These are phyloP conservation scores for Curvularia verruculosa DNA, from an alignment of 2,329 filamentous ascomycete genomes.

Conservation along the genomic window DNA sequence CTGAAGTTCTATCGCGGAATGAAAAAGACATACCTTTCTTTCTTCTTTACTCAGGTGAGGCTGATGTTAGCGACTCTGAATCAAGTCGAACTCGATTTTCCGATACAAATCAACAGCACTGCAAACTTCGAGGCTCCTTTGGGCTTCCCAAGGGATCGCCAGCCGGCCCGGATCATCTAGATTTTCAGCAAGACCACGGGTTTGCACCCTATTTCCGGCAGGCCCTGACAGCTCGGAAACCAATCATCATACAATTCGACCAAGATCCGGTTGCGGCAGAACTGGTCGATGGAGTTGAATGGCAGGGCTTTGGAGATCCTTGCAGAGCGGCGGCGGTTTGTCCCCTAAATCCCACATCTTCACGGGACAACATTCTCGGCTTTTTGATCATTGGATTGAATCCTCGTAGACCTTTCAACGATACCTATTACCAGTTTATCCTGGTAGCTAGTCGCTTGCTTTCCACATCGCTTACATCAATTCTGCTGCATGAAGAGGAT, in stretches of 20 bases:
- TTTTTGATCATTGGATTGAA: constrained; percentile 51
- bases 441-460: constrained; percentile 45
- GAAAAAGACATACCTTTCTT: constrained; percentile 54
- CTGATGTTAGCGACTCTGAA: constrained; percentile 8
- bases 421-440: constrained; percentile 50
- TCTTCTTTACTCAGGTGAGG: constrained; percentile 34
- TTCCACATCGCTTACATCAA: constrained; percentile 48
- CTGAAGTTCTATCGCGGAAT: constrained; percentile 71
- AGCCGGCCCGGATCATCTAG: constrained; percentile 28
- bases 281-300: constrained; percentile 39
- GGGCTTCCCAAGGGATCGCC: constrained; percentile 27
- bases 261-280: constrained; percentile 33
- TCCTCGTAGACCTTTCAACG: constrained; percentile 47
- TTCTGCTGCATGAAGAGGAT: constrained; percentile 50
- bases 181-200: constrained; percentile 25
- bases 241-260: constrained; percentile 37
- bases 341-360: constrained; percentile 46
- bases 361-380: constrained; percentile 43
- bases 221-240: constrained; percentile 34
- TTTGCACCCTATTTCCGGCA: constrained; percentile 38
- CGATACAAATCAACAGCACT: constrained; percentile 20
- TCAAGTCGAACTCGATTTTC: constrained; percentile 16
- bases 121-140: constrained; percentile 32
- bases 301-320: constrained; percentile 44
- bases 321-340: constrained; percentile 44